Conservation (phyloP, 176 grass and related monocot species). For the Bothriochloa decipiens region DNA sequence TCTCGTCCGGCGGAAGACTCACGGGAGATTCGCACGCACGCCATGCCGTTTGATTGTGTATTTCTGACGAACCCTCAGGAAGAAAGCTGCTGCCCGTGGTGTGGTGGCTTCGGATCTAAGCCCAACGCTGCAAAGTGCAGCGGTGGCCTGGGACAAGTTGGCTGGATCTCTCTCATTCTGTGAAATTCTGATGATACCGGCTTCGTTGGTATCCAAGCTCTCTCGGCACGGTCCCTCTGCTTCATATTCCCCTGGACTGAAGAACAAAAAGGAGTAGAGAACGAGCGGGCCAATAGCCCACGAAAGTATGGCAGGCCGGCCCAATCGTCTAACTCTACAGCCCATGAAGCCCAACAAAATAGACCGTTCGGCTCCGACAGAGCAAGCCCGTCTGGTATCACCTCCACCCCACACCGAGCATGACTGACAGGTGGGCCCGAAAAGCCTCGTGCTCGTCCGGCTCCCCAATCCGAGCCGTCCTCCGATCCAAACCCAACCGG, state of each 20-base stretch:
- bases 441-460: neutral
- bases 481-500: neutral
- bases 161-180: neutral
- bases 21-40: neutral
- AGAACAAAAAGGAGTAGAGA: neutral
- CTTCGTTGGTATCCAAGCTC: too few relatives aligned
- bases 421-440: slow-evolving; percentile 5
- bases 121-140: neutral
- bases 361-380: too few relatives aligned
- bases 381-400: neutral
- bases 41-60: neutral
- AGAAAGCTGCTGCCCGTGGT: neutral
- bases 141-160: neutral
- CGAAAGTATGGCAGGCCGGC: neutral
- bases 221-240: too few relatives aligned
- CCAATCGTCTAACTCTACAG: neutral
- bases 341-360: neutral
- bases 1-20: neutral
- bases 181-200: too few relatives aligned
- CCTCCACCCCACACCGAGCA: neutral
- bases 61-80: neutral
- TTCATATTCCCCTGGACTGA: too few relatives aligned
- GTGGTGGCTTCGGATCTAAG: neutral
- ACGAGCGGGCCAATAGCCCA: neutral
- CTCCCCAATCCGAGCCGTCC: neutral